Evolutionary conservation across 176 grass and related monocot genomes (phyloP).

Genomic region (Oryza punctata): DNA sequence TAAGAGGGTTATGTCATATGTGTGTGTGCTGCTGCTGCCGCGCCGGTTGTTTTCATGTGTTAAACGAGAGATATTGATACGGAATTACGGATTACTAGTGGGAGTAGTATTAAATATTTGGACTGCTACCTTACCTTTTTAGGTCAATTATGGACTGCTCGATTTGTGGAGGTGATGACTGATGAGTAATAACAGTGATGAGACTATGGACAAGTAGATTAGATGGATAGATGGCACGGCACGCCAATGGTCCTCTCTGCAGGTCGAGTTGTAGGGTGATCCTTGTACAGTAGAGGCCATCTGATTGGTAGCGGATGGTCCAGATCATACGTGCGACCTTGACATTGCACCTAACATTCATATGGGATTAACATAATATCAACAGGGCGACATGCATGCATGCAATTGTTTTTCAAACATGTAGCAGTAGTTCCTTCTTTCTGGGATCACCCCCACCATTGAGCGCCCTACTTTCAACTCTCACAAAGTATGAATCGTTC

Average conservation of each 20-base stretch:
- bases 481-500: neutral
- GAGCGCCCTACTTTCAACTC: neutral
- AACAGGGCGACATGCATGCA: neutral
- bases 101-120: neutral
- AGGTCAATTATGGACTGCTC: neutral
- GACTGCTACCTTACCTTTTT: neutral
- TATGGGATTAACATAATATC: neutral
- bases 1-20: neutral
- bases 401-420: neutral
- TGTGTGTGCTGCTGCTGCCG: neutral
- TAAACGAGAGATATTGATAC: neutral
- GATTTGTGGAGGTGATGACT: neutral
- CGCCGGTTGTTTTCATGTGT: constrained; percentile 25
- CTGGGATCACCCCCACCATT: neutral
- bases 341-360: neutral
- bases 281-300: neutral
- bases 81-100: neutral
- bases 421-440: neutral
- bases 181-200: neutral
- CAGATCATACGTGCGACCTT: neutral
- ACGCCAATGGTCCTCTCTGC: neutral
- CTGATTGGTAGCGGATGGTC: constrained; percentile 3
- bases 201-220: neutral
- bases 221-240: no score
- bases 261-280: no score